Percentiles rank a stretch among this genome's conserved stretches.
Evolutionary conservation across 225 moss, liverwort and hornwort species (phyloP).

Genomic region (Bryum argenteum): DNA sequence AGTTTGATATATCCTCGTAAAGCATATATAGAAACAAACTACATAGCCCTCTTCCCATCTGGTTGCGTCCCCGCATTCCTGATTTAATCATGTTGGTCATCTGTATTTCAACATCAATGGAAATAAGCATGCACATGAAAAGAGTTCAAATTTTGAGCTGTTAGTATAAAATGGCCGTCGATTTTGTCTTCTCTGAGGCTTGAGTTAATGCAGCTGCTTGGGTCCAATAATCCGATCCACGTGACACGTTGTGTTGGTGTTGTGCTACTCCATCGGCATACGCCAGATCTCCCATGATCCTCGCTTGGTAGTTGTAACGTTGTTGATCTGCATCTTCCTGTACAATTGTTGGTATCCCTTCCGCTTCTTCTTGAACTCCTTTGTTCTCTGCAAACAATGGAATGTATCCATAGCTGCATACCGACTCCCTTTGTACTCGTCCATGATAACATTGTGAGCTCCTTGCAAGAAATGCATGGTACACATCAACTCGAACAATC

Average conservation of each 20-base stretch:
- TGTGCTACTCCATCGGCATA: neutral
- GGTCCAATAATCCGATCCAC: neutral
- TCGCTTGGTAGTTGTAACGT: neutral
- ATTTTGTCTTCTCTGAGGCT: no score
- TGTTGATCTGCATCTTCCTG: neutral
- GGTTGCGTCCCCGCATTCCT: neutral
- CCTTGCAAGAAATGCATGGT: neutral
- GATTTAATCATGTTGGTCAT: neutral
- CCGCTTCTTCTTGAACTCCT: neutral
- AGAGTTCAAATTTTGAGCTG: no score
- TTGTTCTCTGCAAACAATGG: neutral
- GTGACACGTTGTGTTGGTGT: neutral
- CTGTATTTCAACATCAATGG: neutral
- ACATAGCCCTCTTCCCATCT: neutral
- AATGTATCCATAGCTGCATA: neutral
- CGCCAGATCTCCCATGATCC: neutral
- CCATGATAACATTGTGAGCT: neutral
- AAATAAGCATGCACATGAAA: fast-evolving
- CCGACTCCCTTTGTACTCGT: neutral
- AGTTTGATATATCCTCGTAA: no score
- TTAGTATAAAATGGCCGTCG: no score
- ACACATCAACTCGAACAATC: neutral
- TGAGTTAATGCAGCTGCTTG: no score
- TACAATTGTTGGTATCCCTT: neutral
- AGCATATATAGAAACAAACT: neutral